Evolutionary conservation across 176 grass and related monocot genomes (phyloP).

Genomic region (Oryza coarctata): DNA sequence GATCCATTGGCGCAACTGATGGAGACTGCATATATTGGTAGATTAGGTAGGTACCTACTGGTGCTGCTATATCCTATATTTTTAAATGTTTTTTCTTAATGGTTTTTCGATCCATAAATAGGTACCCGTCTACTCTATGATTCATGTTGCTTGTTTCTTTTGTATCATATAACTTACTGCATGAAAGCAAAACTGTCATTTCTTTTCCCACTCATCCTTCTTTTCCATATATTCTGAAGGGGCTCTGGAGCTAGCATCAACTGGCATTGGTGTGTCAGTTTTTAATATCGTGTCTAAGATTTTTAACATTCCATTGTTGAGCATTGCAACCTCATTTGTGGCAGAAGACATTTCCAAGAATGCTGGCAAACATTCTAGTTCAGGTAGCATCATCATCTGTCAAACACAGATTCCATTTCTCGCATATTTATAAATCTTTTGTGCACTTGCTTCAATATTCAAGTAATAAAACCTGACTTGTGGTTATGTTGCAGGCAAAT

Average conservation of each 20-base stretch:
- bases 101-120: neutral
- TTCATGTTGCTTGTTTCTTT: neutral
- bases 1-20: constrained; percentile 88
- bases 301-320: constrained; percentile 86
- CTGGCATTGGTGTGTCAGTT: constrained; percentile 82
- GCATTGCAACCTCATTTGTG: constrained; percentile 90
- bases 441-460: neutral
- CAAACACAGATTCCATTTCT: constrained; percentile 4
- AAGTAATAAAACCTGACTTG: neutral
- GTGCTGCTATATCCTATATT: neutral
- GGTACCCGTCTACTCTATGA: neutral
- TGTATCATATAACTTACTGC: neutral
- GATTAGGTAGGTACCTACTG: constrained; percentile 67
- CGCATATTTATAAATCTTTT: neutral
- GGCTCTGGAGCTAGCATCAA: constrained; percentile 73
- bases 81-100: neutral
- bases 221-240: constrained; percentile 51
- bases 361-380: constrained; percentile 38
- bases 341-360: constrained; percentile 69
- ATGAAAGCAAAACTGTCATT: neutral
- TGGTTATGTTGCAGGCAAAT: constrained; percentile 38
- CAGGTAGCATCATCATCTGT: constrained; percentile 38
- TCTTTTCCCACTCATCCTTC: constrained; percentile 21
- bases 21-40: constrained; percentile 92
- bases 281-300: constrained; percentile 92